These are phyloP conservation scores for Hortaea werneckii DNA, from an alignment of 2,329 filamentous ascomycete genomes.

Conservation along the genomic window DNA sequence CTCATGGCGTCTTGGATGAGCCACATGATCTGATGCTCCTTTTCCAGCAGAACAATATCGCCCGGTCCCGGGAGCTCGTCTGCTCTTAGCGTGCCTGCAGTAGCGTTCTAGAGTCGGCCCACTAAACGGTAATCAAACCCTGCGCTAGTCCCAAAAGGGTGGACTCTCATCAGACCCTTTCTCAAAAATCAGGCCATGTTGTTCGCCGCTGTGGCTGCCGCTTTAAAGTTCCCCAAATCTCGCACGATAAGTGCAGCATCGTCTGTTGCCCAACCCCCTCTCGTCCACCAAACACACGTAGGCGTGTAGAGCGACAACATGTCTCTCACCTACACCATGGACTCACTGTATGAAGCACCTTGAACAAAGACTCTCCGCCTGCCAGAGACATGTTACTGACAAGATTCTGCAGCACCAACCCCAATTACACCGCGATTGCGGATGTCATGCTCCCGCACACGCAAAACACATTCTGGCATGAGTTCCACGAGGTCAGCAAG, in stretches of 20 bases:
- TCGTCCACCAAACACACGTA: neutral
- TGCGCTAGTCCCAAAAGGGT: neutral
- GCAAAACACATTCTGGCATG: conserved; percentile 53
- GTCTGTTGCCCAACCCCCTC: neutral
- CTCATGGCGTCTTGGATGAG: no score
- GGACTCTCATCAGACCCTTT: neutral
- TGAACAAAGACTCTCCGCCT: neutral
- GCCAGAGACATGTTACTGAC: neutral
- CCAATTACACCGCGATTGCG: conserved; percentile 21
- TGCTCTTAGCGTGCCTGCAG: neutral
- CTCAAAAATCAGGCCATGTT: neutral
- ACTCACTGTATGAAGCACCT: conserved; percentile 10
- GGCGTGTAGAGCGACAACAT: conserved; percentile 1
- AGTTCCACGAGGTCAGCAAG: conserved; percentile 54
- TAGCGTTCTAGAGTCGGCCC: neutral
- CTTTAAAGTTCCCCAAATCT: neutral
- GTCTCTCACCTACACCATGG: conserved; percentile 11
- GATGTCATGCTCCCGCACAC: conserved; percentile 29
- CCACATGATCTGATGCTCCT: no score
- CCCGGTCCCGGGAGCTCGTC: neutral
- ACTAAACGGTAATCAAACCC: neutral
- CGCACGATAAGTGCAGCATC: no score
- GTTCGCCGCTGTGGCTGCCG: neutral
- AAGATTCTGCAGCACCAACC: conserved; percentile 2
- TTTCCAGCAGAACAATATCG: neutral